Evolutionary conservation across 805 yeast species (phyloP).

Genomic region (Cyberlindnera amylophila): DNA sequence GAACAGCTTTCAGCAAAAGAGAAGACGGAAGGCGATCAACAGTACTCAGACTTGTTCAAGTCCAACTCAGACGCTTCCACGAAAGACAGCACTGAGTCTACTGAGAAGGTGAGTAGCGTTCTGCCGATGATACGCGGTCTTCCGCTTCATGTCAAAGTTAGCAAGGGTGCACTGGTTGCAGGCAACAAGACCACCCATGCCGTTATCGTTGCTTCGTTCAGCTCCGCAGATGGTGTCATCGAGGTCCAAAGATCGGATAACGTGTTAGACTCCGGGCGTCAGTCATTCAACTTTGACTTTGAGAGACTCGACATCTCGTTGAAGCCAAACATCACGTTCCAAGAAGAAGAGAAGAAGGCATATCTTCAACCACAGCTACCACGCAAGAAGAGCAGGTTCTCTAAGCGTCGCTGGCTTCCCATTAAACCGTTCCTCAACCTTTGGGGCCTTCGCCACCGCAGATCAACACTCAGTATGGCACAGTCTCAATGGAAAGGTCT

Average conservation of each 20-base stretch:
- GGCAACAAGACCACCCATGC: slow-evolving; percentile 82
- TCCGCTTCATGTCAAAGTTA: slow-evolving; percentile 61
- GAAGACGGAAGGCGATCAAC: slow-evolving; percentile 12
- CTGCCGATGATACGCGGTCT: slow-evolving; percentile 34
- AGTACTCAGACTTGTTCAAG: slow-evolving; percentile 13
- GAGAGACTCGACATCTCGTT: slow-evolving; percentile 55
- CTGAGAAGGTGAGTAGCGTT: neutral
- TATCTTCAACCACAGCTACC: neutral
- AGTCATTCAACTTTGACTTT: slow-evolving; percentile 41
- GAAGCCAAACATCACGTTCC: slow-evolving; percentile 68
- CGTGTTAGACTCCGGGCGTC: slow-evolving; percentile 54
- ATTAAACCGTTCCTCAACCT: slow-evolving; percentile 6
- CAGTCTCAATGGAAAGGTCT: slow-evolving; percentile 67
- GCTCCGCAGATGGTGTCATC: slow-evolving; percentile 47
- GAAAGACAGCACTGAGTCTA: slow-evolving; percentile 4
- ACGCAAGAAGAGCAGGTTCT: neutral
- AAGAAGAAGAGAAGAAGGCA: slow-evolving; percentile 28
- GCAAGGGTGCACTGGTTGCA: slow-evolving; percentile 67
- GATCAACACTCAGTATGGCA: neutral
- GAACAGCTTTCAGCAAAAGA: slow-evolving; percentile 30
- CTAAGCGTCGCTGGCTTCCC: slow-evolving; percentile 7
- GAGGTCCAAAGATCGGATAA: slow-evolving; percentile 52
- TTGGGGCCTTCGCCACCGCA: slow-evolving; percentile 5
- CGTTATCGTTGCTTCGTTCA: slow-evolving; percentile 58
- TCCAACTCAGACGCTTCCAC: slow-evolving; percentile 17